Percentiles rank a stretch among this genome's conserved stretches.
phyloP scores from a whole-genome alignment of 2,329 filamentous ascomycete species.

The Alternaria ventricosa region DNA sequence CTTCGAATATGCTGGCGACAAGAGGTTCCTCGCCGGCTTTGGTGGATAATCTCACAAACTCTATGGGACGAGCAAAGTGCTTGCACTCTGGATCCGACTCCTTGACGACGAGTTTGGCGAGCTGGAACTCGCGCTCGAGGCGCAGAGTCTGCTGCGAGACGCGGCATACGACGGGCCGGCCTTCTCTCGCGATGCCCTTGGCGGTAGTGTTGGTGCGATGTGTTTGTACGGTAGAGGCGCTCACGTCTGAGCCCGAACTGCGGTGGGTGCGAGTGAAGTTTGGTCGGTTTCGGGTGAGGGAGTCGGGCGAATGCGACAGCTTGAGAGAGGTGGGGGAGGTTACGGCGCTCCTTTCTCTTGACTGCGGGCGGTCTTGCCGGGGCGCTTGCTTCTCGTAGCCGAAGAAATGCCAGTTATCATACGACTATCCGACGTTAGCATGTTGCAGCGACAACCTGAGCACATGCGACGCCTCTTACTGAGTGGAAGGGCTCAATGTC shows the following conservation, averaged over 20 bases:
- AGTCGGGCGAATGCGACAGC: slow-evolving; percentile 40
- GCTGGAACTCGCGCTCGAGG: slow-evolving; percentile 86
- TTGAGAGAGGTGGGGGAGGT: slow-evolving; percentile 33
- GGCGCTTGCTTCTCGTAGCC: slow-evolving; percentile 41
- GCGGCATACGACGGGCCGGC: slow-evolving; percentile 73
- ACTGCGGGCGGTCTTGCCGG: slow-evolving; percentile 26
- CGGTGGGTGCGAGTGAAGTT: slow-evolving; percentile 35
- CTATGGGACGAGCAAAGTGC: slow-evolving; percentile 81
- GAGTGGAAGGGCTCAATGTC: slow-evolving; percentile 56
- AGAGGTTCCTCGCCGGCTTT: slow-evolving; percentile 75
- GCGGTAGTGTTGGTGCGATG: slow-evolving; percentile 57
- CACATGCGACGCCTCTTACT: slow-evolving; percentile 31
- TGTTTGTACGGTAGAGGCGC: slow-evolving; percentile 52
- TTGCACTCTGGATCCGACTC: slow-evolving; percentile 74
- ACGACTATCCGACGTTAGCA: slow-evolving; percentile 60
- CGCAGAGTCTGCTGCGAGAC: slow-evolving; percentile 82
- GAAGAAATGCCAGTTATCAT: slow-evolving; percentile 80
- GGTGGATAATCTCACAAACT: slow-evolving; percentile 74
- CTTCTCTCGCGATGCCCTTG: slow-evolving; percentile 50
- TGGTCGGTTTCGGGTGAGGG: slow-evolving; percentile 28
- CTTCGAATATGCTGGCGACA: slow-evolving; percentile 80
- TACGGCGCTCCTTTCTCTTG: slow-evolving; percentile 33
- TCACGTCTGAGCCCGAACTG: slow-evolving; percentile 47
- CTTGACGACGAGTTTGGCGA: slow-evolving; percentile 73
- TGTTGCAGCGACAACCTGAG: not conserved